phyloP scores from a whole-genome alignment of 305 asterid genomes.

The Plantago lanceolata region DNA sequence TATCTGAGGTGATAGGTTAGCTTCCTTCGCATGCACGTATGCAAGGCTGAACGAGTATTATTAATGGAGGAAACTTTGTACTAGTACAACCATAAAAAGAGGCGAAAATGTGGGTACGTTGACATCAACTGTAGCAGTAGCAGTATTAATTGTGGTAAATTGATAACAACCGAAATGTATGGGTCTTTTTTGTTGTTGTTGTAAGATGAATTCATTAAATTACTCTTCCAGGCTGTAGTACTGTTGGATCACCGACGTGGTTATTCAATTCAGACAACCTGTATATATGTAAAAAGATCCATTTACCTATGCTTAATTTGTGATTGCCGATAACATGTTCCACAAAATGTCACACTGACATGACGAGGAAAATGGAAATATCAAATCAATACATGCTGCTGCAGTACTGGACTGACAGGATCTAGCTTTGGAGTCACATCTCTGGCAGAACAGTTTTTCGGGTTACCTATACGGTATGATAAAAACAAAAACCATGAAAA shows the following conservation, averaged over 20 bases:
- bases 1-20: too few species aligned
- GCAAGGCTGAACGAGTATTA: not conserved
- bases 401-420: not conserved
- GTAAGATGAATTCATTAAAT: not conserved
- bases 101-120: not conserved
- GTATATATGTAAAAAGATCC: not conserved
- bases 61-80: not conserved
- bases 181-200: not conserved
- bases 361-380: not conserved
- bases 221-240: not conserved
- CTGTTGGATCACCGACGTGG: not conserved
- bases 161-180: not conserved
- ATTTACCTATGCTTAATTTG: too few species aligned
- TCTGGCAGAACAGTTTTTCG: too few species aligned
- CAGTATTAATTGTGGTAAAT: not conserved
- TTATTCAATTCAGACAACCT: not conserved
- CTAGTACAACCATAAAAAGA: not conserved
- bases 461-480: too few species aligned
- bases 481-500: too few species aligned
- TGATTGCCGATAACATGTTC: not conserved
- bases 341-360: not conserved
- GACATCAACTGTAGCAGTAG: not conserved
- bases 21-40: not conserved
- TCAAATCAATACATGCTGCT: not conserved
- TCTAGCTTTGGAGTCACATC: too few species aligned